A percentile compares a stretch with the other conserved stretches of the same genome.
These are phyloP conservation scores for Pseudocercospora cruenta DNA, from an alignment of 2,329 filamentous ascomycete species.

Conservation along the genomic window DNA sequence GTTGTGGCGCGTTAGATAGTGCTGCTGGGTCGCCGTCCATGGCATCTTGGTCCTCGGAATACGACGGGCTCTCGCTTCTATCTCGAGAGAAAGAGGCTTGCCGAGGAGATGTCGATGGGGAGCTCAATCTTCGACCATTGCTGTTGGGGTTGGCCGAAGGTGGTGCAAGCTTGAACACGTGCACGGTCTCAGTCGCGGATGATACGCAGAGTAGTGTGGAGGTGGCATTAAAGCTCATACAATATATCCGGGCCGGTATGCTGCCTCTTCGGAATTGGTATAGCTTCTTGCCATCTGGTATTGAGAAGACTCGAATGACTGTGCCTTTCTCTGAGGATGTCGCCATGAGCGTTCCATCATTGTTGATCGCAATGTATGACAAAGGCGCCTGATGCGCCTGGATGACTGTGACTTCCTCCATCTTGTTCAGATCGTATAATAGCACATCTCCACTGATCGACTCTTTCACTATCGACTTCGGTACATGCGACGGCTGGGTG, in stretches of 20 bases:
- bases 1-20: constrained; percentile 41
- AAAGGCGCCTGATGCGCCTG: constrained; percentile 92
- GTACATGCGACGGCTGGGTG: constrained; percentile 75
- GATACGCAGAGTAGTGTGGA: constrained; percentile 94
- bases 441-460: constrained; percentile 90
- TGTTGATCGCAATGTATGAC: constrained; percentile 88
- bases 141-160: constrained; percentile 36
- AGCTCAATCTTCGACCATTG: constrained; percentile 29
- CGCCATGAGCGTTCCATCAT: constrained; percentile 85
- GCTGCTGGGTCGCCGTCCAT: constrained; percentile 31
- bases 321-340: constrained; percentile 97
- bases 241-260: constrained; percentile 93
- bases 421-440: constrained; percentile 84
- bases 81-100: constrained; percentile 36
- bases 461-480: constrained; percentile 67
- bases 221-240: constrained; percentile 97
- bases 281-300: constrained; percentile 87
- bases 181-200: constrained; percentile 92
- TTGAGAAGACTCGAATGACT: constrained; percentile 92
- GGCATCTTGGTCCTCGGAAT: constrained; percentile 34
- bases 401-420: constrained; percentile 93
- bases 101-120: constrained; percentile 32
- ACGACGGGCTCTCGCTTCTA: constrained; percentile 47
- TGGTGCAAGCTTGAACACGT: constrained; percentile 82
- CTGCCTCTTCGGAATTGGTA: constrained; percentile 96